phyloP scores from a whole-genome alignment of 345 rosid species.

The Chamaenerion angustifolium region DNA sequence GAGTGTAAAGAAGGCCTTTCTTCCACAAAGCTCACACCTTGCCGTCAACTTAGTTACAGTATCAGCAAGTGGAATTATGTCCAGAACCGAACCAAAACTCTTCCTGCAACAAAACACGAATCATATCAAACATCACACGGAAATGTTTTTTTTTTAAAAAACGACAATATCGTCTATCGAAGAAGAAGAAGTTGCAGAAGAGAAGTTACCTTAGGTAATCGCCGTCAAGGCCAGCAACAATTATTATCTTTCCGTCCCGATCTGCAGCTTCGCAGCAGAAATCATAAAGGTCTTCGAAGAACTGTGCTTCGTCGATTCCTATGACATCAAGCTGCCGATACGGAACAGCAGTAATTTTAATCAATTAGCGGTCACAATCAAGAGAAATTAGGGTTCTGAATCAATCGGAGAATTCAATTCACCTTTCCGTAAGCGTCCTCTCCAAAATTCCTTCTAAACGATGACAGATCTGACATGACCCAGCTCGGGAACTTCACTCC shows the following conservation, averaged over 20 bases:
- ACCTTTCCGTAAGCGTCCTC: slow-evolving; percentile 58
- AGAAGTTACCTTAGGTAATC: slow-evolving; percentile 61
- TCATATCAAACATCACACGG: background rate
- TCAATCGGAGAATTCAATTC: background rate
- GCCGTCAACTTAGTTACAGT: slow-evolving; percentile 66
- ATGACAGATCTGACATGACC: slow-evolving; percentile 61
- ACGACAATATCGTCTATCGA: no score
- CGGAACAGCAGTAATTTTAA: background rate
- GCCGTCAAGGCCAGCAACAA: slow-evolving; percentile 80
- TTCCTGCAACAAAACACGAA: slow-evolving; percentile 28
- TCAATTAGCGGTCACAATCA: no score
- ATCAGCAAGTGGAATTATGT: slow-evolving; percentile 72
- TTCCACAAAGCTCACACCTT: slow-evolving; percentile 73
- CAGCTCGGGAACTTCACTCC: slow-evolving; percentile 72
- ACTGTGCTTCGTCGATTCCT: slow-evolving; percentile 92
- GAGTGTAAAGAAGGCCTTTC: slow-evolving; percentile 59
- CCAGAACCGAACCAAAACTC: slow-evolving; percentile 78
- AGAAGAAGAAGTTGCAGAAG: no score
- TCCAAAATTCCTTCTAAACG: slow-evolving; percentile 37
- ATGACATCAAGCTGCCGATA: slow-evolving; percentile 64
- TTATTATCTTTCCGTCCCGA: slow-evolving; percentile 55
- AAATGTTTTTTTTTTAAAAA: no score
- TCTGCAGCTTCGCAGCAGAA: slow-evolving; percentile 87
- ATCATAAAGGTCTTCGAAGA: slow-evolving; percentile 83
- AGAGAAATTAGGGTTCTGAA: no score